A percentile compares a stretch with the other conserved stretches of the same genome.
These are phyloP conservation scores for Arachis stenosperma DNA, from an alignment of 306 rosid species.

Conservation along the genomic window DNA sequence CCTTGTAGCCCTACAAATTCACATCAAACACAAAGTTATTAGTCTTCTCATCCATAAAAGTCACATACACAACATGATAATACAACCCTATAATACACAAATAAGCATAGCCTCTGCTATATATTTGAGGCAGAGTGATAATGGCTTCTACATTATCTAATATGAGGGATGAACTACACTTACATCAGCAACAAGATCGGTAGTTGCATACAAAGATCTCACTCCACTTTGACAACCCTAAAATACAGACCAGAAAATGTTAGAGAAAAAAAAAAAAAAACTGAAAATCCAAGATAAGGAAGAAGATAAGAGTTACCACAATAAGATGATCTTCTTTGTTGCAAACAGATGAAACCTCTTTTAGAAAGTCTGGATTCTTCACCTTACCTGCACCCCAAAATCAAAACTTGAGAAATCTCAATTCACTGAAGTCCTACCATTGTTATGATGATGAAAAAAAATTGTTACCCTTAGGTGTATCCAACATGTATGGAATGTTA, in stretches of 20 bases:
- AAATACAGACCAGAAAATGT: neutral
- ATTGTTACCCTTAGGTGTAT: slow-evolving; percentile 62
- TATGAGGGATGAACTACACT: slow-evolving; percentile 34
- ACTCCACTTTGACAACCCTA: slow-evolving; percentile 88
- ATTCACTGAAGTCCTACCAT: no score
- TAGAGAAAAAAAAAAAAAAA: no score
- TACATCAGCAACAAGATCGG: slow-evolving; percentile 66
- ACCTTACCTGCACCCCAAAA: slow-evolving; percentile 54
- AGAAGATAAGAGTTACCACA: slow-evolving; percentile 56
- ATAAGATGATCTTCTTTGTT: slow-evolving; percentile 66
- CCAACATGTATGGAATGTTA: slow-evolving; percentile 77
- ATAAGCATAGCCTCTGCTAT: no score
- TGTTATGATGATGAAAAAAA: neutral
- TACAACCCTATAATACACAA: no score
- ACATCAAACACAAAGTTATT: slow-evolving; percentile 29
- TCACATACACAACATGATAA: no score
- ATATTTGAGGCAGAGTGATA: no score
- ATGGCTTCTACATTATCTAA: no score
- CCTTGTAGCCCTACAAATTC: slow-evolving; percentile 67
- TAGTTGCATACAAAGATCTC: slow-evolving; percentile 68
- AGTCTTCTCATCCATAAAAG: neutral
- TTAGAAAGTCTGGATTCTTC: slow-evolving; percentile 71
- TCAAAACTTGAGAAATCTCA: neutral
- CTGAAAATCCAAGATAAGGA: no score
- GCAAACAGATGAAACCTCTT: slow-evolving; percentile 56